These are phyloP conservation scores for Cystobasidium sp. DNA, from an alignment of 1,284 basidiomycete species.

Conservation along the genomic window DNA sequence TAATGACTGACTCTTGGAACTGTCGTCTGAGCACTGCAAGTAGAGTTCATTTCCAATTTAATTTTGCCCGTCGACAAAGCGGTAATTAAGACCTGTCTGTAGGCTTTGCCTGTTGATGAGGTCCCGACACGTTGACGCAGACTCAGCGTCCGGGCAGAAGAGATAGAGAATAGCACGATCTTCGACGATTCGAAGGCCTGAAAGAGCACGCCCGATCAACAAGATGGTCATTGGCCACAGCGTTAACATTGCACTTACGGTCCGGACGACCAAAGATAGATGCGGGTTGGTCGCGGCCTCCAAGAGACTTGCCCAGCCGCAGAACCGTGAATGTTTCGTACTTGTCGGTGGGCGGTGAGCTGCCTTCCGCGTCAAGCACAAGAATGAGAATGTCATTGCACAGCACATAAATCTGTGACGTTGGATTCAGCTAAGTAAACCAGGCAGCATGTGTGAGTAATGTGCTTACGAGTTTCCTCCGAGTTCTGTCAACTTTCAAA, in stretches of 20 bases:
- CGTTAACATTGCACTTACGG: constrained; percentile 12
- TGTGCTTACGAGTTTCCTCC: constrained; percentile 69
- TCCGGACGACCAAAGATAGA: constrained; percentile 58
- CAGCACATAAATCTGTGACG: constrained; percentile 62
- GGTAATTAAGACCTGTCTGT: constrained; percentile 9
- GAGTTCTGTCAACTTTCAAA: constrained; percentile 77
- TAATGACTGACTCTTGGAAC: not conserved
- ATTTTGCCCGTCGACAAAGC: not conserved
- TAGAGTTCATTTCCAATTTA: not conserved
- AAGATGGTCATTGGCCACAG: not conserved
- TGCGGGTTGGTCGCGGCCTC: constrained; percentile 80
- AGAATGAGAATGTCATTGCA: constrained; percentile 92
- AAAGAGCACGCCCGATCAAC: constrained; percentile 3
- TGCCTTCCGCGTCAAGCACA: constrained; percentile 65
- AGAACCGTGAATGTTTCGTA: constrained; percentile 93
- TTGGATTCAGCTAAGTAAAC: not conserved
- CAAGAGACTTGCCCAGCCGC: constrained; percentile 62
- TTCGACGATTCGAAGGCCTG: constrained; percentile 78
- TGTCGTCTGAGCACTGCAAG: too few species aligned
- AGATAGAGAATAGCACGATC: constrained; percentile 93
- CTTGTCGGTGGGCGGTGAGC: constrained; percentile 67
- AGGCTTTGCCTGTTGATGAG: constrained; percentile 40
- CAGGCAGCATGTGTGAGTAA: not conserved
- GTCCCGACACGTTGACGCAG: constrained; percentile 15
- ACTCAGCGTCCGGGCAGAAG: constrained; percentile 67